Percentiles rank a stretch among this genome's conserved stretches.
These are phyloP conservation scores for Scheffersomyces amazonensis DNA, from an alignment of 805 yeast species.

Conservation along the genomic window DNA sequence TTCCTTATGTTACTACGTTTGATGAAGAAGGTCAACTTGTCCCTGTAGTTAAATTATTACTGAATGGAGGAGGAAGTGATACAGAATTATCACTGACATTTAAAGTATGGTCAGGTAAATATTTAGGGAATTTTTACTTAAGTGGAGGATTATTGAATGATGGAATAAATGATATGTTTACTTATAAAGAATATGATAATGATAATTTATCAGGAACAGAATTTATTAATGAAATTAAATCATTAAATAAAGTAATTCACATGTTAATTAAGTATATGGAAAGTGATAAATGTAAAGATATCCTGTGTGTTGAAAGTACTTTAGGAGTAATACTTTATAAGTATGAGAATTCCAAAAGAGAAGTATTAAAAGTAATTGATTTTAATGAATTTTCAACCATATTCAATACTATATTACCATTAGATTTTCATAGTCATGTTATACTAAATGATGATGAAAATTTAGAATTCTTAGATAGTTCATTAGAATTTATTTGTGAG, in stretches of 20 bases:
- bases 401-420: slow-evolving; percentile 22
- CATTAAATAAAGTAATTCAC: slow-evolving; percentile 4
- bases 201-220: background rate
- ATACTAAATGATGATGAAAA: slow-evolving; percentile 20
- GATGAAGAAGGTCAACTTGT: slow-evolving; percentile 2
- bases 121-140: slow-evolving; percentile 19
- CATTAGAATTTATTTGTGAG: background rate
- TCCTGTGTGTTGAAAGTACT: slow-evolving; percentile 34
- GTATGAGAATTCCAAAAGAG: slow-evolving; percentile 13
- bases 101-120: slow-evolving; percentile 20
- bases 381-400: slow-evolving; percentile 13
- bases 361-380: slow-evolving; percentile 17
- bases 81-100: slow-evolving; percentile 15
- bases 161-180: slow-evolving; percentile 1
- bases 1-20: slow-evolving; percentile 1
- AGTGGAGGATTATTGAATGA: slow-evolving; percentile 13
- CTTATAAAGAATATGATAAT: slow-evolving; percentile 6
- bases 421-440: slow-evolving; percentile 32
- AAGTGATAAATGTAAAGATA: slow-evolving; percentile 12
- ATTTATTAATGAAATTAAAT: background rate
- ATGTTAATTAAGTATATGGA: slow-evolving; percentile 11
- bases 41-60: slow-evolving; percentile 7
- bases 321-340: slow-evolving; percentile 37
- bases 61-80: slow-evolving; percentile 1
- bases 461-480: slow-evolving; percentile 4